A percentile compares a stretch with the other conserved stretches of the same genome.
These are phyloP conservation scores for Monilinia fructicola DNA, from an alignment of 2,329 filamentous ascomycete species.

Conservation along the genomic window DNA sequence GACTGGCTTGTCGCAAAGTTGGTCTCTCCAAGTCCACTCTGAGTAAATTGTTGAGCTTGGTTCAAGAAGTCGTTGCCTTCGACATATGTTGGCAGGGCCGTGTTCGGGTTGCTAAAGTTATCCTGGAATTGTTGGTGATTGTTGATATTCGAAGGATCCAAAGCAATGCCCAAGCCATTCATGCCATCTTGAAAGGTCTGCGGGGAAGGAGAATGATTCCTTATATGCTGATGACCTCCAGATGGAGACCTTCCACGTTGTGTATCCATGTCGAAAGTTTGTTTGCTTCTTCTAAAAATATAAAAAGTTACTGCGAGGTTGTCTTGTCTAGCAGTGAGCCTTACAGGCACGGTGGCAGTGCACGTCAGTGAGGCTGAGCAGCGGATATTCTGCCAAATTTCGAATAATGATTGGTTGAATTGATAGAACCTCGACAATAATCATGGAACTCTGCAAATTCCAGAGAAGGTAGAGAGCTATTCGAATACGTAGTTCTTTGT, in stretches of 20 bases:
- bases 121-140: conserved; percentile 45
- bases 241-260: conserved; percentile 64
- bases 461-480: neutral
- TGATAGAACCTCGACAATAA: neutral
- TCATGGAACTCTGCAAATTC: neutral
- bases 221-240: conserved; percentile 53
- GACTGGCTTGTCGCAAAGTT: conserved; percentile 33
- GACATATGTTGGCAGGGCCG: conserved; percentile 39
- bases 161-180: conserved; percentile 56
- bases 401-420: conserved; percentile 15
- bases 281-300: conserved; percentile 42
- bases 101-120: conserved; percentile 44
- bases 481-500: conserved; percentile 15
- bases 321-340: conserved; percentile 21
- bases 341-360: conserved; percentile 26
- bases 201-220: conserved; percentile 65
- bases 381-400: conserved; percentile 4
- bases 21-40: conserved; percentile 33
- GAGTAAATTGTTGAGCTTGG: conserved; percentile 40
- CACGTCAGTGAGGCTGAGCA: conserved; percentile 21
- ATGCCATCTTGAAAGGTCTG: conserved; percentile 49
- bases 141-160: conserved; percentile 44
- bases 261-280: conserved; percentile 50
- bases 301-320: conserved; percentile 24
- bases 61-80: conserved; percentile 49